Percentiles rank a stretch among this genome's conserved stretches.
These are phyloP conservation scores for Pterula multifida DNA, from an alignment of 1,284 basidiomycete genomes.

Conservation along the genomic window DNA sequence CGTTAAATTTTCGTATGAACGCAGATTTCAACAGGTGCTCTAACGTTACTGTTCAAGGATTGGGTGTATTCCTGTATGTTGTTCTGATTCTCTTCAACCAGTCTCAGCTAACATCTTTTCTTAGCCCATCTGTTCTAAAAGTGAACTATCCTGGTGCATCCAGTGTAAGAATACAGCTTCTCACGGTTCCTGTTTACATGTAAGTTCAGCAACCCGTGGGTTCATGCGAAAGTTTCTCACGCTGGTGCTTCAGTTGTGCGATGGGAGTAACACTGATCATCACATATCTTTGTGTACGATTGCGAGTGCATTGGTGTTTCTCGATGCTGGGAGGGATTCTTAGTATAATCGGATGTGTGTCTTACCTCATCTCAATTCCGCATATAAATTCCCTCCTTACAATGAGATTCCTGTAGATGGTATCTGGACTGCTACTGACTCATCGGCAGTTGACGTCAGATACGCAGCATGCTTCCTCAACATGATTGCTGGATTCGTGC, in stretches of 20 bases:
- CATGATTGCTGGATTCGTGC: conserved; percentile 9
- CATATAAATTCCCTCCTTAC: not conserved
- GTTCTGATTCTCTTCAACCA: too few species aligned
- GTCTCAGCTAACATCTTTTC: too few species aligned
- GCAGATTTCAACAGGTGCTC: not conserved
- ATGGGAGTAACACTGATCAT: conserved; percentile 3
- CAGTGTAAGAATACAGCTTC: conserved; percentile 2
- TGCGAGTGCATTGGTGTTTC: conserved; percentile 8
- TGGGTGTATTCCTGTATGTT: conserved; percentile 2
- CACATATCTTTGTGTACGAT: conserved; percentile 6
- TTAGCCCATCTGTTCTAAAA: too few species aligned
- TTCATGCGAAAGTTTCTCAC: conserved; percentile 1
- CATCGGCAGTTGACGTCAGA: conserved; percentile 4
- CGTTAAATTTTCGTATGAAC: not conserved
- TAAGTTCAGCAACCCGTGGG: not conserved
- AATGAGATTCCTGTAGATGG: not conserved
- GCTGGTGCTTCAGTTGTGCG: conserved; percentile 1
- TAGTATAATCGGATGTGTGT: conserved; percentile 8
- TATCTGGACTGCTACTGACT: conserved; percentile 8
- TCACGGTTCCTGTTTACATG: conserved; percentile 5
- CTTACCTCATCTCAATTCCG: not conserved
- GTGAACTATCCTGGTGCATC: too few species aligned
- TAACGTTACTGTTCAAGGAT: conserved; percentile 1
- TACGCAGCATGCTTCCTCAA: conserved; percentile 12
- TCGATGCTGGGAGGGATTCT: conserved; percentile 4